Evolutionary conservation across 2,329 filamentous ascomycete genomes (phyloP), one percentile per base, ranked within the genome.

Genomic region (Fusarium sp.): DNA sequence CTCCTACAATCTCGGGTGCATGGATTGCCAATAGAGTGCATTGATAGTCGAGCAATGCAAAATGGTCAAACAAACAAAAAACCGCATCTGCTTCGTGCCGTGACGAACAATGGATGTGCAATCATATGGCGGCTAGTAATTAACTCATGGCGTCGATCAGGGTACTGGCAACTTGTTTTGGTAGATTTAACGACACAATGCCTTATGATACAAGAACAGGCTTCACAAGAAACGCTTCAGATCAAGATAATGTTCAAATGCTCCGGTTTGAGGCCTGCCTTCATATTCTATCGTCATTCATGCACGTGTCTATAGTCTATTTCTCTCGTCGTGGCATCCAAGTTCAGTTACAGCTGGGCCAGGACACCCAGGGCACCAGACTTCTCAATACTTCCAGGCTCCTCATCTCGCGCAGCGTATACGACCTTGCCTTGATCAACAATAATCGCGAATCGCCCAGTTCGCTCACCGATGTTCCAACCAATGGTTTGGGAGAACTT

Each of bases 351-450:
- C 73, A 89, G 80, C 80, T 87, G 86, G 60, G 85, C 79, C 64
- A 89, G 78, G 53, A 89, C 84, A 63, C 82, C 85, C 67, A 88
- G 85, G 60, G 86, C 87, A 55, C 87, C 84, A 26, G 87, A 87
- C 67, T 82, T 81, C 64, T 82, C 82, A 59, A 85, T 84, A 75
- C 82, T 82, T 41, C 60, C 42, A 56, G 78, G 78, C 60, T 83
- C 87, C 30, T 83, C 81, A 84, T 97, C 93, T 77, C 89, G 91
- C 83, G 92, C 92, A 67, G 93, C 92, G 81, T 97, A 97, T 78
- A 84, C 86, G 77, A 97, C 87, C 86, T 93, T 95, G 81, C 93
- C 93, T 81, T 97, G 86, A 83, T 95, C 93, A 74, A 97, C 83
- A 76, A 95, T 85, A 80, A 97, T 88, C 76, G 92, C 94, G 84